Percentiles rank a stretch among this genome's conserved stretches.
Conservation (phyloP, 1,284 basidiomycete species). For the Amylostereum areolatum region DNA sequence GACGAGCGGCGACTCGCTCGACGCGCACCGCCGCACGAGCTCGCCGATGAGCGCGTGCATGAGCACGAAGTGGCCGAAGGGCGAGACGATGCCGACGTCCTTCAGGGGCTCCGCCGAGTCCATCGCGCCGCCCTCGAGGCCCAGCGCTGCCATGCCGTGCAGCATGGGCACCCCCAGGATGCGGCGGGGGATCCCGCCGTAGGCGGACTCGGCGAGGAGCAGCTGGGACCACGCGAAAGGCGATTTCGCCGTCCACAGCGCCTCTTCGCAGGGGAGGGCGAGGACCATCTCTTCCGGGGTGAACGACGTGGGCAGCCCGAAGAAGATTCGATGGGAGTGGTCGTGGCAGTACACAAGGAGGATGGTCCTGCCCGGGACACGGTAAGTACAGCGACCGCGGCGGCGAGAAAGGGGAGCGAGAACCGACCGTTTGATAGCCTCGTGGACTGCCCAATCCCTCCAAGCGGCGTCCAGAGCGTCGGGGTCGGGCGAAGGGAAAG, state of each 20-base stretch:
- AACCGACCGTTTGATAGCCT: slow-evolving; percentile 49
- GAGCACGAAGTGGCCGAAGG: slow-evolving; percentile 56
- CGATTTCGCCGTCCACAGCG: slow-evolving; percentile 43
- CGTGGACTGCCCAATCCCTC: slow-evolving; percentile 50
- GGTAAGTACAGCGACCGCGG: slow-evolving; percentile 5
- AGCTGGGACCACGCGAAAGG: slow-evolving; percentile 42
- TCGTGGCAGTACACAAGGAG: slow-evolving; percentile 51
- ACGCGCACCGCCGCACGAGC: slow-evolving; percentile 19
- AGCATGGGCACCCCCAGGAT: slow-evolving; percentile 33
- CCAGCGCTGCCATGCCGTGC: slow-evolving; percentile 12
- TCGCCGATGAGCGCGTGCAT: slow-evolving; percentile 49
- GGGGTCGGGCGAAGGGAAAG: slow-evolving; percentile 23
- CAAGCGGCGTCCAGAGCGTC: slow-evolving; percentile 35
- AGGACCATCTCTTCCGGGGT: slow-evolving; percentile 41
- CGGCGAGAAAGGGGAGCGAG: background rate
- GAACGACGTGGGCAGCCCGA: slow-evolving; percentile 45
- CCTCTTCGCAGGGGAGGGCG: slow-evolving; percentile 48
- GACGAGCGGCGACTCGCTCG: background rate
- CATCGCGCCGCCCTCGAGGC: slow-evolving; percentile 9
- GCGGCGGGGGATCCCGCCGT: slow-evolving; percentile 34
- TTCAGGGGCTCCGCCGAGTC: slow-evolving; percentile 30
- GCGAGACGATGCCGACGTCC: slow-evolving; percentile 36
- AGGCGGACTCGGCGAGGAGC: slow-evolving; percentile 36
- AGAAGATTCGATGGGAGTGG: slow-evolving; percentile 49
- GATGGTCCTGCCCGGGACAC: slow-evolving; percentile 31